These are phyloP conservation scores for Physcomitrium patens DNA, from an alignment of 225 moss, liverwort and hornwort genomes.

Conservation along the genomic window DNA sequence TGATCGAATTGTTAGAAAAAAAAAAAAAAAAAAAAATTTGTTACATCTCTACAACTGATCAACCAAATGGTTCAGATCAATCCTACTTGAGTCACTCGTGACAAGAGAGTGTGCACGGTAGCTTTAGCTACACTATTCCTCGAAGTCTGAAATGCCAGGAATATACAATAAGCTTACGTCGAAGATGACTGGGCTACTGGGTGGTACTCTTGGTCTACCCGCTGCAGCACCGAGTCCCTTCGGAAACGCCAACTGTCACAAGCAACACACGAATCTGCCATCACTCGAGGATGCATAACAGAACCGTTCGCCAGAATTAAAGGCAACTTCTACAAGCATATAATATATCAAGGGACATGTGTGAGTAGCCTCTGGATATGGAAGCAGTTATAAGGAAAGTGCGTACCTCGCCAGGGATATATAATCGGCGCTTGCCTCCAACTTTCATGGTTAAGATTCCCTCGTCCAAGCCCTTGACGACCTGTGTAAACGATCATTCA, in stretches of 20 bases:
- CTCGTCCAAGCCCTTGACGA: constrained; percentile 64
- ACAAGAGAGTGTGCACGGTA: background rate
- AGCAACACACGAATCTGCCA: constrained; percentile 11
- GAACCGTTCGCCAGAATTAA: constrained; percentile 12
- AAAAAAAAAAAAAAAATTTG: constrained; percentile 25
- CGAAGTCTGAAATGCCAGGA: constrained; percentile 44
- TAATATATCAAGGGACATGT: background rate
- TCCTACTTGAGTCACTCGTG: background rate
- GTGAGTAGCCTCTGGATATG: background rate
- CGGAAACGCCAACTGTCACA: constrained; percentile 50
- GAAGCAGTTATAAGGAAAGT: constrained; percentile 7
- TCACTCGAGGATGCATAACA: background rate
- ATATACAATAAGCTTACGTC: constrained; percentile 45
- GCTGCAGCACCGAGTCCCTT: constrained; percentile 57
- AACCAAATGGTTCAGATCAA: background rate
- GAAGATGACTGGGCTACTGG: constrained; percentile 52
- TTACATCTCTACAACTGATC: constrained; percentile 24
- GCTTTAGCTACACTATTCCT: constrained; percentile 20
- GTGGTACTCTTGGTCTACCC: constrained; percentile 50
- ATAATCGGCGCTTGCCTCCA: constrained; percentile 61
- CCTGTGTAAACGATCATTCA: constrained; percentile 32
- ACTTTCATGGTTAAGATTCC: constrained; percentile 64
- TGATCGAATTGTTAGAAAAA: constrained; percentile 1
- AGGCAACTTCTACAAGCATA: background rate
- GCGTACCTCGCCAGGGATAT: constrained; percentile 59